phyloP scores from a whole-genome alignment of 257 asterid genomes.

The Mitragyna speciosa region DNA sequence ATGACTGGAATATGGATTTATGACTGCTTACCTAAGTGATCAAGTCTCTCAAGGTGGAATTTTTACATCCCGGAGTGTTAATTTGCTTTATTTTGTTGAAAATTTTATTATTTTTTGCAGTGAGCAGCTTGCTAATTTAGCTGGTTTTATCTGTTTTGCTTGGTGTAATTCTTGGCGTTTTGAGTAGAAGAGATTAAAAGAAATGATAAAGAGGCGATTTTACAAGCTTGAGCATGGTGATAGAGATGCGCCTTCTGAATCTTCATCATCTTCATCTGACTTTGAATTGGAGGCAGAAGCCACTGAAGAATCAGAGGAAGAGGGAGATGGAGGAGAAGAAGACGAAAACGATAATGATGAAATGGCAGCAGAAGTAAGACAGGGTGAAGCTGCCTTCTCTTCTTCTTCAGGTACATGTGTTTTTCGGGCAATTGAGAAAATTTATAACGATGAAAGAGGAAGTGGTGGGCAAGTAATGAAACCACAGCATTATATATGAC shows the following conservation, averaged over 20 bases:
- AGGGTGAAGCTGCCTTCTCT: conserved; percentile 38
- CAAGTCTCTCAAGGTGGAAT: not conserved
- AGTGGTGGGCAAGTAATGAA: not conserved
- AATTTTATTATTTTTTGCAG: not conserved
- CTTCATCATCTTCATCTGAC: conserved; percentile 67
- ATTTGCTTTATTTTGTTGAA: not conserved
- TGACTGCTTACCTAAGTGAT: not conserved
- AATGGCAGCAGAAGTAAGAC: conserved; percentile 30
- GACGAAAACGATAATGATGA: conserved; percentile 26
- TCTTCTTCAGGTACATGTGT: conserved; percentile 39
- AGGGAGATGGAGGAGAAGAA: conserved; percentile 41
- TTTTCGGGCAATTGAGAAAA: not conserved
- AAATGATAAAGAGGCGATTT: conserved; percentile 84
- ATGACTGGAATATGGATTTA: not conserved
- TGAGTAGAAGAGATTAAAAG: conserved; percentile 22
- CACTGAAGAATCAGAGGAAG: conserved; percentile 48
- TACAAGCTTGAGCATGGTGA: conserved; percentile 71
- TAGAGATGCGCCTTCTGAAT: conserved; percentile 68
- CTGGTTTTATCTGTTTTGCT: not conserved
- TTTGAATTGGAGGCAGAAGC: conserved; percentile 61
- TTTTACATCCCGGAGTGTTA: not conserved
- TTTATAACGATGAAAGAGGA: not conserved
- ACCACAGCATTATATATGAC: too few relatives aligned
- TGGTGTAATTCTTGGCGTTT: conserved; percentile 36
- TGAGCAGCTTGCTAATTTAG: not conserved